Evolutionary conservation across 2,329 filamentous ascomycete genomes (phyloP), one percentile per base, ranked within the genome.

Genomic region (Penicillium brasilianum): DNA sequence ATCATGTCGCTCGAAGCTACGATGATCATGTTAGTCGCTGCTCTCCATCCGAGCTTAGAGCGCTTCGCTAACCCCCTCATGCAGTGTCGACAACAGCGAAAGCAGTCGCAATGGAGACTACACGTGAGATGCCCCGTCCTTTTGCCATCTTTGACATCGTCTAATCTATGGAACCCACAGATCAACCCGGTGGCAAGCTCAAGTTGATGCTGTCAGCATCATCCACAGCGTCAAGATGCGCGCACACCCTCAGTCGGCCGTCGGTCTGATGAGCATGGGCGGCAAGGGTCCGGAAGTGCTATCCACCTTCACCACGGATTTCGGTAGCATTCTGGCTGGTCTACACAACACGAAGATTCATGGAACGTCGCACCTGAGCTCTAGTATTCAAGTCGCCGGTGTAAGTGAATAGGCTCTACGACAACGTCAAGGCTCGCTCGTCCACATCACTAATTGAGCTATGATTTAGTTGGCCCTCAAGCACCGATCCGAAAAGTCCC

Each of bases 1-100:
- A 93, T 85, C 76, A 99, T 99, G 95, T 91, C 90, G 81, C 89
- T 99, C 81, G 95, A 99, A 88, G 96, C 95, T 83, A 96, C 96
- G 66, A 98, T 99, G 93, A 92, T 99, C 80, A 89, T 98, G 85
- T 81, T 65, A 59, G 78, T 76, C 65, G 49, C 56, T 62, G 22
- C 9, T 20, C 30, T n/a, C 25, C 22, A 14, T 41, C 46, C 20
- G 32, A 57, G 44, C 46, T 51, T 49, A n/a, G 55, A 59, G 8
- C 32, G 32, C 46, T 55, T 28, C 54, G 58, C 71, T 72, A 66
- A 73, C 67, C 41, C 55, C 59, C 55, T 66, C 60, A 58, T 61
- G 62, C 71, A 89, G 87, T 78, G 92, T 98, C 74, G 95, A 99
- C 86, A 99, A 98, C 85, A 97, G 93, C 84, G 95, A 99, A 84